Evolutionary conservation across 768 basidiomycete species (phyloP).

Genomic region (Ramaria rubella): DNA sequence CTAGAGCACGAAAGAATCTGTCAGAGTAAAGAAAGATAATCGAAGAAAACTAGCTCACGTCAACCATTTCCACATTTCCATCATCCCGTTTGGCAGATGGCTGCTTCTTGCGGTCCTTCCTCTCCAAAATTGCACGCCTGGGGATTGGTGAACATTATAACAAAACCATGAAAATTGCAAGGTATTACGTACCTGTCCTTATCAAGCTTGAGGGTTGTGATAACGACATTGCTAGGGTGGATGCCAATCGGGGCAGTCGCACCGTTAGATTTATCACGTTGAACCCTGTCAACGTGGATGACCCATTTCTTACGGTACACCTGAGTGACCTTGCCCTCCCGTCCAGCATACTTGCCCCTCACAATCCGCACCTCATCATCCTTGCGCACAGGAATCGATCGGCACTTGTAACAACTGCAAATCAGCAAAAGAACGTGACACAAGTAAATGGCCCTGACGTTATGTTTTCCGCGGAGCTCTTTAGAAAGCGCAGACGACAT

Average conservation of each 20-base stretch:
- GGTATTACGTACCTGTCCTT: constrained; percentile 76
- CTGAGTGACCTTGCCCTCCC: constrained; percentile 96
- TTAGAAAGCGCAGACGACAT: constrained; percentile 96
- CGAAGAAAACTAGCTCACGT: constrained; percentile 46
- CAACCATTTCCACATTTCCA: constrained; percentile 61
- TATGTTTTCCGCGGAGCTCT: constrained; percentile 89
- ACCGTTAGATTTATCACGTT: constrained; percentile 96
- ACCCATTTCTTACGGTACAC: constrained; percentile 99
- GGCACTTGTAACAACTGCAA: neutral
- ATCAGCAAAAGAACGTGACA: constrained; percentile 10
- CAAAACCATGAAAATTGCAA: neutral
- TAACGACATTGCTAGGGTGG: constrained; percentile 95
- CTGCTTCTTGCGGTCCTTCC: constrained; percentile 74
- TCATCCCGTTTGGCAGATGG: constrained; percentile 41
- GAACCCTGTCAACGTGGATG: constrained; percentile 95
- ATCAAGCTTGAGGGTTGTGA: constrained; percentile 87
- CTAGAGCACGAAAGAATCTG: constrained; percentile 9
- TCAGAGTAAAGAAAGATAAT: constrained; percentile 10
- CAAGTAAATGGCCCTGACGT: constrained; percentile 45
- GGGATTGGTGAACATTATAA: constrained; percentile 7
- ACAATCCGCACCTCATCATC: constrained; percentile 98
- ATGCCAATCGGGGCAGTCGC: constrained; percentile 90
- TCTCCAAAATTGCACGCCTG: constrained; percentile 80
- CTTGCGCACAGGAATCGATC: constrained; percentile 92
- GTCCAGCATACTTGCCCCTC: constrained; percentile 96